phyloP scores from a whole-genome alignment of 306 rosid species.

The Lathyrus tuberosus region DNA sequence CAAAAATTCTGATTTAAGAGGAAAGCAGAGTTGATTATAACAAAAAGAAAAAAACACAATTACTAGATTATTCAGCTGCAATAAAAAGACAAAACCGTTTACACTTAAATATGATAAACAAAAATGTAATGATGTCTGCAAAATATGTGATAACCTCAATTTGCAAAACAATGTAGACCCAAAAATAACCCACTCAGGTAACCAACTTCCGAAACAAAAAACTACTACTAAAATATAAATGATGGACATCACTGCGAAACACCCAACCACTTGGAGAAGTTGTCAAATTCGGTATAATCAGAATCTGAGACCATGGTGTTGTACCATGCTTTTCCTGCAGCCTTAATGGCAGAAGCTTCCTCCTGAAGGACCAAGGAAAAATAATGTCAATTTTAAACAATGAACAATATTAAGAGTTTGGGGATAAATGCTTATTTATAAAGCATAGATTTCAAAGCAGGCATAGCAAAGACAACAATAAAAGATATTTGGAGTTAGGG shows the following conservation, averaged over 20 bases:
- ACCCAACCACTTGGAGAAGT: constrained; percentile 79
- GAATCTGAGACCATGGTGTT: too few species aligned
- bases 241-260: constrained; percentile 18
- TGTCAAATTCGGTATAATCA: constrained; percentile 78
- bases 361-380: constrained; percentile 46
- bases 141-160: not conserved
- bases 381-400: not conserved
- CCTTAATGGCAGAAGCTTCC: constrained; percentile 63
- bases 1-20: too few species aligned
- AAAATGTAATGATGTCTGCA: not conserved
- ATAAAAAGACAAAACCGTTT: not conserved
- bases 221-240: not conserved
- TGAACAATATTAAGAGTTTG: not conserved
- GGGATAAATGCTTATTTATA: not conserved
- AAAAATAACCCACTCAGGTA: not conserved
- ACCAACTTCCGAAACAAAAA: not conserved
- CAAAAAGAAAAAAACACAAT: not conserved
- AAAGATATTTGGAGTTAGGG: not conserved
- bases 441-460: not conserved
- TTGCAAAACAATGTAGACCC: not conserved
- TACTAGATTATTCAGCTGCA: not conserved
- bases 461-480: not conserved
- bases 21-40: not conserved
- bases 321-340: constrained; percentile 88
- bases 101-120: not conserved